Base-by-base conservation (phyloP, 2,329 filamentous ascomycete genomes). In the Ilyonectria sp. region DNA sequence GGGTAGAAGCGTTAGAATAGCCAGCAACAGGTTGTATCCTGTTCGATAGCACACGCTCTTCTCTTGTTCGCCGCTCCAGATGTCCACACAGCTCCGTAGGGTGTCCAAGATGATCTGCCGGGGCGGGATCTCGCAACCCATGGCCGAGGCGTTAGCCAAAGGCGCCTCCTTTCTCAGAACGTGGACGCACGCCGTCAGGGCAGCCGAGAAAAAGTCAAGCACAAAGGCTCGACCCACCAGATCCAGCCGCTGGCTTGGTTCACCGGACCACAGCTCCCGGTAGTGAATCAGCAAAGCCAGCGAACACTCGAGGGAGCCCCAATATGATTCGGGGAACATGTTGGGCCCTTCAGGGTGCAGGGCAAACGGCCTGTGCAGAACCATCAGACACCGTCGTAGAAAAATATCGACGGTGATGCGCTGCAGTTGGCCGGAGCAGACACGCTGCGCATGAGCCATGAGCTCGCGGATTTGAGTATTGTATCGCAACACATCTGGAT, bases 241-340 rank as follows among this genome's bases (percentile, higher is more conserved):
- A 31, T 80, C 76, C 23, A 78, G 67, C 10, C 76, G 71, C 54
- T 75, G 65, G 26, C 29, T 53, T 10, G 69, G 62, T 13, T 78
- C 77, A 33, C 71, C 69, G 9, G 76, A 73, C 77, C 78, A 80
- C 44, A 81, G 69, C 60, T 81, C 78, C 49, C 79, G 78, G 49
- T 80, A 80, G 62, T 80, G 78, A 50, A 81, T 73, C 4, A 81
- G 71, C 26, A 81, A 70, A 9, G 79, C 78, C 6, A 81, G 75
- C 0, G 79, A 79, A 69, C 79, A 81, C 71, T 80, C 78, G 19
- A 81, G 71, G 8, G 79, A 81, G 19, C 76, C 77, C 78, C 79
- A 81, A 71, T 80, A 80, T 33, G 78, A 78, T 62, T 80, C 78
- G 6, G 79, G 76, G 55, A 77, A 80, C 70, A 78, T 57, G 55